phyloP scores from a whole-genome alignment of 768 basidiomycete genomes.

The Termitomyces bulborhizus region DNA sequence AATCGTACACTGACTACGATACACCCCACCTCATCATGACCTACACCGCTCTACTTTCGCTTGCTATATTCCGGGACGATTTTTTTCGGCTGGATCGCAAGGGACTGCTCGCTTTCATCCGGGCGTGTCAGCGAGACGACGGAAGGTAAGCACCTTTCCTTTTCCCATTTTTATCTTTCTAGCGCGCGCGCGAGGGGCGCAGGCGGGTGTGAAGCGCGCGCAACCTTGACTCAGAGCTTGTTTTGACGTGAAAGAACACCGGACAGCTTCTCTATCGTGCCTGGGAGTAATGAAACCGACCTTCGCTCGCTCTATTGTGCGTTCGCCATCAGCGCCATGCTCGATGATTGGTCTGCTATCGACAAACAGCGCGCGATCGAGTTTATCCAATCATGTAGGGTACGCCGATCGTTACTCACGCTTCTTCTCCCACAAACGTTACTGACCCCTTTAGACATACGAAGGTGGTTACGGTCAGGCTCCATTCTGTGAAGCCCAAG shows the following conservation, averaged over 20 bases:
- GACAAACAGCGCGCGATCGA: constrained; percentile 51
- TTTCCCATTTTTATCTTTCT: neutral
- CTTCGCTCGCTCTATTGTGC: constrained; percentile 84
- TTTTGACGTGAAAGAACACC: constrained; percentile 1
- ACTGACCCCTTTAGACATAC: constrained; percentile 52
- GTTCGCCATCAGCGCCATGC: constrained; percentile 73
- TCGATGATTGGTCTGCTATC: constrained; percentile 75
- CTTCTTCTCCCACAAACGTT: constrained; percentile 3
- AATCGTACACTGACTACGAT: constrained; percentile 45
- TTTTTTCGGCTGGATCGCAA: constrained; percentile 62
- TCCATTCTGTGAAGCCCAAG: constrained; percentile 80
- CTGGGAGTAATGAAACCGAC: constrained; percentile 68
- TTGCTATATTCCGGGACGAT: constrained; percentile 85
- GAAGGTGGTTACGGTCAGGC: constrained; percentile 91
- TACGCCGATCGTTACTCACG: constrained; percentile 26
- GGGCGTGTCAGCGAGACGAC: constrained; percentile 67
- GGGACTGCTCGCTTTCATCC: constrained; percentile 63
- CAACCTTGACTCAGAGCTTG: neutral
- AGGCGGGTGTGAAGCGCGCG: neutral
- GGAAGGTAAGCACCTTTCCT: constrained; percentile 53
- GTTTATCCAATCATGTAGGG: constrained; percentile 71
- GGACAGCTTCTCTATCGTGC: constrained; percentile 65
- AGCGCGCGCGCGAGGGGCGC: neutral
- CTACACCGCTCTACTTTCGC: constrained; percentile 80
- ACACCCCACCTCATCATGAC: constrained; percentile 88